Percentiles rank a stretch among this genome's conserved stretches.
phyloP scores from a whole-genome alignment of 2,329 filamentous ascomycete species.

The Pseudofabraea citricarpa region DNA sequence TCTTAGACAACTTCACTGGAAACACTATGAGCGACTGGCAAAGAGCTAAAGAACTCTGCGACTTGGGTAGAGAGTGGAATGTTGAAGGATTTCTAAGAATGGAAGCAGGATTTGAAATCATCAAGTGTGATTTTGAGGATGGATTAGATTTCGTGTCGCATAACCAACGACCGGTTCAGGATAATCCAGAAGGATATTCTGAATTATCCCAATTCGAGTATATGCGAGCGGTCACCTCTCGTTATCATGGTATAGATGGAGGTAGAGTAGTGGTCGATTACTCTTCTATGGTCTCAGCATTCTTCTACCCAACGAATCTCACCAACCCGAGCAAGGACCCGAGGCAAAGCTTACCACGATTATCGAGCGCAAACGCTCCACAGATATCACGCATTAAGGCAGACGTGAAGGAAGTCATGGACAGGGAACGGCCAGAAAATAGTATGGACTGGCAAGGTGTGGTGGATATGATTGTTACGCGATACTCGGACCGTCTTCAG shows the following conservation, averaged over 20 bases:
- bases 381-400: conserved; percentile 32
- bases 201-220: conserved; percentile 25
- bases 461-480: conserved; percentile 4
- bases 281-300: conserved; percentile 11
- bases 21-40: conserved; percentile 35
- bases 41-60: conserved; percentile 53
- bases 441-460: conserved; percentile 7
- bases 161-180: conserved; percentile 8
- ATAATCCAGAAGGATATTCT: neutral
- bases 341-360: conserved; percentile 5
- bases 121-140: conserved; percentile 57
- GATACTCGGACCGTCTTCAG: conserved; percentile 5
- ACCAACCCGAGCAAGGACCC: conserved; percentile 4
- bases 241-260: conserved; percentile 37
- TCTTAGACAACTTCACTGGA: conserved; percentile 36
- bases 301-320: conserved; percentile 10
- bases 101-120: conserved; percentile 68
- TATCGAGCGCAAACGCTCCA: conserved; percentile 20
- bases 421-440: conserved; percentile 20
- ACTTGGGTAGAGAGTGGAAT: conserved; percentile 45
- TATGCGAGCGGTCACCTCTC: conserved; percentile 11
- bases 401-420: conserved; percentile 39
- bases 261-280: conserved; percentile 13
- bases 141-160: conserved; percentile 19
- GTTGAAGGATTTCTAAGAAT: conserved; percentile 64